Base-by-base conservation (phyloP, 306 rosid genomes). In the Prunus armeniaca region DNA sequence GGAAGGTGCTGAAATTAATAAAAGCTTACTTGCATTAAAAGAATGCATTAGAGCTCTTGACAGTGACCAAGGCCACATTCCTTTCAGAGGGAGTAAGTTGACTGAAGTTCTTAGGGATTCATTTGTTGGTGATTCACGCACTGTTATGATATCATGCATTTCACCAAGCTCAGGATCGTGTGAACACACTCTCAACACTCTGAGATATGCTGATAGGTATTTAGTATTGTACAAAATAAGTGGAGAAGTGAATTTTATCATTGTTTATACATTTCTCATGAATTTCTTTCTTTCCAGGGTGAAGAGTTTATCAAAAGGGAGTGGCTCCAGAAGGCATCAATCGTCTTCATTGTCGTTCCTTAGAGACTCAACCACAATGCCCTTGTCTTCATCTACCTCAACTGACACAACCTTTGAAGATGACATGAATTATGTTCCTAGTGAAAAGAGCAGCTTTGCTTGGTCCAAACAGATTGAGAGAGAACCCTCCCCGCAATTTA, bases 1-100 rank as follows among this genome's bases (percentile, higher is more conserved):
- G 84, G 97, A 91, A 84, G 97, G 97, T 72, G 97, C 97, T 61
- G 97, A 88, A 85, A 91, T 91, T 54, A 91, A 91, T 87, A 91
- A 91, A 82, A 91, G 97, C 85, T 84, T 91, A 65, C 95, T 91
- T 66, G 95, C 97, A 55, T 66, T 89, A 54, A 91, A 91, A 68
- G 95, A 91, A 87, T 89, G 95, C 88, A 91, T 89, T 51, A 86
- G 97, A 85, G 97, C 95, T 19, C 88, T 89, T n/a, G 97, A 91
- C 85, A 88, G 83, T 62, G 91, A 91, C 82, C 97, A 91, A 73
- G 91, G 95, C 54, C 97, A 89, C 82, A 91, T 91, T 78, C 97
- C 97, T 85, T 91, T 91, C 82, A 83, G 97, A 86, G 97, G 97
- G 83, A 92, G 97, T 80, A 89, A 92, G 84, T 81, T 92, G 82